Evolutionary conservation across 2,329 filamentous ascomycete species (phyloP).

Genomic region (Torrubiellomyces zombiae): DNA sequence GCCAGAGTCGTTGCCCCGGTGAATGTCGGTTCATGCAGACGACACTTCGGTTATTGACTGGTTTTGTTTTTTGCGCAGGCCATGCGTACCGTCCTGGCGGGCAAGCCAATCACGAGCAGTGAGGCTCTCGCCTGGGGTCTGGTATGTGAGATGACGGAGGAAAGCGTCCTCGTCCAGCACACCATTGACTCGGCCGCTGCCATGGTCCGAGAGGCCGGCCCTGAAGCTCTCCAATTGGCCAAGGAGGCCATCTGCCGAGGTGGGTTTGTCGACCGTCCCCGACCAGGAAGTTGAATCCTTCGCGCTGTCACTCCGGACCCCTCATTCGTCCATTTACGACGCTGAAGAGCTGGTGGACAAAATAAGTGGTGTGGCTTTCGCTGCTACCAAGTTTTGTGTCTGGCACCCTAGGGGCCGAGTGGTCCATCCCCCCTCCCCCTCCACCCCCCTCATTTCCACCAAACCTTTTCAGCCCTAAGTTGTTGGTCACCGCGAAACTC

Average conservation of each 20-base stretch:
- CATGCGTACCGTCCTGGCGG: constrained; percentile 13
- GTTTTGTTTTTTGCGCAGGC: constrained; percentile 7
- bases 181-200: constrained; percentile 10
- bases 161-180: constrained; percentile 10
- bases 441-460: too few relatives aligned
- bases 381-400: too few relatives aligned
- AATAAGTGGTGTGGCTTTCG: too few relatives aligned
- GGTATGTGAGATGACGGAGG: constrained; percentile 11
- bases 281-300: not conserved
- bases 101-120: constrained; percentile 10
- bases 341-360: too few relatives aligned
- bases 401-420: too few relatives aligned
- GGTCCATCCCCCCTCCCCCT: too few relatives aligned
- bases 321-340: not conserved
- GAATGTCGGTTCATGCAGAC: not conserved
- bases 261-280: constrained; percentile 4
- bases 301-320: not conserved
- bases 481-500: too few relatives aligned
- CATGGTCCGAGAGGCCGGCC: constrained; percentile 9
- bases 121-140: constrained; percentile 12
- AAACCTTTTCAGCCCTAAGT: too few relatives aligned
- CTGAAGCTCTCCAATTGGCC: constrained; percentile 11
- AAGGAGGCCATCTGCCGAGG: constrained; percentile 15
- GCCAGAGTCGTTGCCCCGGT: not conserved
- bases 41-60: not conserved